Percentiles rank a stretch among this genome's conserved stretches.
Evolutionary conservation across 345 rosid genomes (phyloP).

Genomic region (Cardamine chenopodiifolia): DNA sequence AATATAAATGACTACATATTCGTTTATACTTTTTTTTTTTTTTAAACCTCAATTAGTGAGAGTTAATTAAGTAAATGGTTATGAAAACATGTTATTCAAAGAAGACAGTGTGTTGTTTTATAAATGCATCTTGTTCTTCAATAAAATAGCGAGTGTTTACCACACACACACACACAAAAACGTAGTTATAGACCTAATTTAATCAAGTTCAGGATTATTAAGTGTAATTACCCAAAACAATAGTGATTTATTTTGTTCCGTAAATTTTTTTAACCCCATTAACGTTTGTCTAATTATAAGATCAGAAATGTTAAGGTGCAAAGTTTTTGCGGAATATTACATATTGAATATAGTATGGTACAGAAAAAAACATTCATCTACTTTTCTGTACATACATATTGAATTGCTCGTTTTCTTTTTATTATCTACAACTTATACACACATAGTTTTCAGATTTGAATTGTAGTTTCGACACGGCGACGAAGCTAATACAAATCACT

Average conservation of each 20-base stretch:
- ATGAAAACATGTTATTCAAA: no score
- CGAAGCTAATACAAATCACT: background rate
- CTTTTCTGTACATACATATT: background rate
- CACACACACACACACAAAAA: no score
- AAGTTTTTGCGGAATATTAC: no score
- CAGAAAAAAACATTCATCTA: background rate
- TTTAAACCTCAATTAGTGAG: no score
- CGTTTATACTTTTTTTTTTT: background rate
- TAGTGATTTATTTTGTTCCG: background rate
- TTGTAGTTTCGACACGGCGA: background rate
- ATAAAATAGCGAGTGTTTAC: no score
- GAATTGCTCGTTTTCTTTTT: background rate
- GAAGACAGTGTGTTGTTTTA: no score
- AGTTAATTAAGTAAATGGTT: background rate
- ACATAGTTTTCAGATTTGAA: background rate
- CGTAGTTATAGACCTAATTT: background rate
- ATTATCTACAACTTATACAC: background rate
- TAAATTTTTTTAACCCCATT: background rate
- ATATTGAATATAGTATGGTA: background rate
- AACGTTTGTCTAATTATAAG: no score
- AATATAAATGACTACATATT: background rate
- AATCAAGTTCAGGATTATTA: background rate
- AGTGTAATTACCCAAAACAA: background rate
- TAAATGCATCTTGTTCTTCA: no score
- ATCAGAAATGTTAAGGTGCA: background rate